Base-by-base conservation (phyloP, 169 alveolate genomes). In the Condylostoma magnum region DNA sequence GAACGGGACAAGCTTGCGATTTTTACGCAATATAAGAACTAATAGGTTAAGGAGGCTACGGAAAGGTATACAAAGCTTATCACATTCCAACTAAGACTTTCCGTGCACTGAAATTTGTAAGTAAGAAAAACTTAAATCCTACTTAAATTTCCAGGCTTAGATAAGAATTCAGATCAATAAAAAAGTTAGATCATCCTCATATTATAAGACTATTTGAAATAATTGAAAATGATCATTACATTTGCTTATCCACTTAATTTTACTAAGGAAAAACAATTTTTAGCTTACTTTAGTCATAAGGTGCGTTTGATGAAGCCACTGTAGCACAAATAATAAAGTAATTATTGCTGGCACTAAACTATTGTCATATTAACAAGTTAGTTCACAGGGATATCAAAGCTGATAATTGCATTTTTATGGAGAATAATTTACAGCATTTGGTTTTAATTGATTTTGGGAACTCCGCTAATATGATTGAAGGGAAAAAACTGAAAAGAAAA, bases 251-350 rank as follows among this genome's bases (percentile, higher is more conserved):
- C 6, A 31, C 46, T 6, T 69, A 70, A 56, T 37, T 27, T 0
- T 38, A 48, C 27, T 27, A 27, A n/a, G 79, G 79, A 20, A 70
- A 70, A 8, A 70, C 53, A 22, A 28, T 70, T 37, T 37, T 33
- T 37, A 31, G 47, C 3, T 41, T 41, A 70, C 8, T 70, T 34
- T 22, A 20, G 20, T 6, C 12, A 20, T 20, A 37, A 46, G 77
- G 93, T 36, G 82, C 79, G 30, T 91, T 97, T 53, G 83, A 92
- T 27, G 99, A 97, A 80, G 76, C 78, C 25, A 89, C 82, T 66
- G 98, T 98, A 1, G 95, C 97, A 6, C 75, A 81, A 52, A 87
- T 97, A n/a, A 94, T 97, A 90, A 90, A 88, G 38, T 97, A 96
- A 69, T 80, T 96, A 0, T 82, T 96, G 28, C 80, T 93, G 27